Evolutionary conservation across 2,329 filamentous ascomycete genomes (phyloP).

Genomic region (Chrysoporthe cubensis): DNA sequence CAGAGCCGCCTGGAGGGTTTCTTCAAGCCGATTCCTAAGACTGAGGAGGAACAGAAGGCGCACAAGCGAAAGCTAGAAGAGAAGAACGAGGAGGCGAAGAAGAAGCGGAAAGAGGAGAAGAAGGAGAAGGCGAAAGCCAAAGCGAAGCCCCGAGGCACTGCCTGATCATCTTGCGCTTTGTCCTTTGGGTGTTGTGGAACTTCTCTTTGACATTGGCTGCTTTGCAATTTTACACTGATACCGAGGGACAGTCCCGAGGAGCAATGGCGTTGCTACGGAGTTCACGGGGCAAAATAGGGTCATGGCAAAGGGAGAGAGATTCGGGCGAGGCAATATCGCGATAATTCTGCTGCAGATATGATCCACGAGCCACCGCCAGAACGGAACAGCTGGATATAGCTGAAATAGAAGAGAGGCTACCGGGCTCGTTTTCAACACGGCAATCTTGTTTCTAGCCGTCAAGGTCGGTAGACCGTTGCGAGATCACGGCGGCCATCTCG

Average conservation of each 20-base stretch:
- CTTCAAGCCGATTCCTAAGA: conserved; percentile 91
- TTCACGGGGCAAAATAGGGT: conserved; percentile 17
- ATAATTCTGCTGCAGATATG: not conserved
- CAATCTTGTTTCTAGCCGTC: not conserved
- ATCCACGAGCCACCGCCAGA: too few relatives aligned
- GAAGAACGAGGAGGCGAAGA: conserved; percentile 90
- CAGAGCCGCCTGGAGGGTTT: conserved; percentile 93
- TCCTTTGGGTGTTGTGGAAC: not conserved
- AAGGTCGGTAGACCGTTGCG: too few relatives aligned
- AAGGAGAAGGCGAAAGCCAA: conserved; percentile 95
- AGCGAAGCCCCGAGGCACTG: conserved; percentile 75
- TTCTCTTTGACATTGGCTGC: conserved; percentile 5
- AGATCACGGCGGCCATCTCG: too few relatives aligned
- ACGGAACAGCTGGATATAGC: not conserved
- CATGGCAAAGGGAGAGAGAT: conserved; percentile 5
- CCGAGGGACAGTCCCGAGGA: conserved; percentile 18
- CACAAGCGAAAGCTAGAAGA: conserved; percentile 94
- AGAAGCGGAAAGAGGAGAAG: conserved; percentile 91
- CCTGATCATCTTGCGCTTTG: conserved; percentile 35
- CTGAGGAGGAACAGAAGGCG: conserved; percentile 79
- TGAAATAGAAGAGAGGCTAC: not conserved
- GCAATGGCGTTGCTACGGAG: conserved; percentile 26
- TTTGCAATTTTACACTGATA: conserved; percentile 13
- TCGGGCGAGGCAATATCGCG: not conserved
- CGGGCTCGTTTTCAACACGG: not conserved